These are phyloP conservation scores for Euryodendron excelsum DNA, from an alignment of 148 eudicot genomes.

Conservation along the genomic window DNA sequence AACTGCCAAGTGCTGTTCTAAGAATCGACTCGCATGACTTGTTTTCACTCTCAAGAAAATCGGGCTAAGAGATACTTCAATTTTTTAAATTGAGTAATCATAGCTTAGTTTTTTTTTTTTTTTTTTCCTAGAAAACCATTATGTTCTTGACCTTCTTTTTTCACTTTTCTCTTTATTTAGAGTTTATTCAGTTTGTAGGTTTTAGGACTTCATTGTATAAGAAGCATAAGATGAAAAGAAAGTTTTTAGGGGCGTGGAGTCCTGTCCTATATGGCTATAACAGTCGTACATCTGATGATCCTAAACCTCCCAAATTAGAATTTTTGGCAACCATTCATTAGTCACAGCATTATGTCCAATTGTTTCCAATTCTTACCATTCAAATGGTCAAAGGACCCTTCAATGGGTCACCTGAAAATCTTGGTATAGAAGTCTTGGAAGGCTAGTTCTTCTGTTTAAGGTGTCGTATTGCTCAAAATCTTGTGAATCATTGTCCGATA, in stretches of 20 bases:
- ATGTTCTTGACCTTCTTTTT: not conserved
- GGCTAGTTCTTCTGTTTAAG: not conserved
- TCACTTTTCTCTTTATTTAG: not conserved
- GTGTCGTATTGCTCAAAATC: not conserved
- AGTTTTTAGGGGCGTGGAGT: not conserved
- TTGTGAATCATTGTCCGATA: no score
- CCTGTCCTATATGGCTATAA: not conserved
- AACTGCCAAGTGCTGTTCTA: not conserved
- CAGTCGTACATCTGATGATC: no score
- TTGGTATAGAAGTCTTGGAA: not conserved
- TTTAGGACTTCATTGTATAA: not conserved
- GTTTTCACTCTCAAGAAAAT: not conserved
- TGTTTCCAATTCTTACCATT: not conserved
- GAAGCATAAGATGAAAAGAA: not conserved
- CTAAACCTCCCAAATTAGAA: not conserved
- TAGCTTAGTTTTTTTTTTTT: not conserved
- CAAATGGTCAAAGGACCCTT: not conserved
- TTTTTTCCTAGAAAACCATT: not conserved
- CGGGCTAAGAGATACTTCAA: not conserved
- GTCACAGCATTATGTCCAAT: no score
- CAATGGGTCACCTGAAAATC: no score
- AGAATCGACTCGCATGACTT: not conserved
- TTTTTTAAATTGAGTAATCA: not conserved
- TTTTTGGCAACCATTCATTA: no score
- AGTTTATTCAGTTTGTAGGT: not conserved